Conservation (phyloP, 495 filamentous ascomycete species). For the Aspergillus steynii region DNA sequence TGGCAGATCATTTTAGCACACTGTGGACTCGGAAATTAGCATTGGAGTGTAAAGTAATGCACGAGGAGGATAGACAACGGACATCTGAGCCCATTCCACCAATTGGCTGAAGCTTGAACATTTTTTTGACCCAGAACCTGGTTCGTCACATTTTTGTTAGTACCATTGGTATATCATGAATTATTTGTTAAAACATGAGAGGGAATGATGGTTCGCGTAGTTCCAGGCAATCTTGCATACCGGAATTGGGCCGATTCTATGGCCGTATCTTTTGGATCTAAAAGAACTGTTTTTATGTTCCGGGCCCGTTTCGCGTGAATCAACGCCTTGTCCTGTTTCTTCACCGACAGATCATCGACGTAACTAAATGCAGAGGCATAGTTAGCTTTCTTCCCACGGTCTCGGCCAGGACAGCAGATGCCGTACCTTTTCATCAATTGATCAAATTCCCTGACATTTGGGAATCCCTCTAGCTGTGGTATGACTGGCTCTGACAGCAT, state of each 20-base stretch:
- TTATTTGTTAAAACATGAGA: background rate
- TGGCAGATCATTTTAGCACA: constrained; percentile 54
- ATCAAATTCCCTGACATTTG: constrained; percentile 54
- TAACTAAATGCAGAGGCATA: constrained; percentile 31
- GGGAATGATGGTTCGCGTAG: background rate
- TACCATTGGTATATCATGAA: background rate
- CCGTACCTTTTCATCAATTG: constrained; percentile 52
- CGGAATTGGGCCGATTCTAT: constrained; percentile 59
- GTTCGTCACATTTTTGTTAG: constrained; percentile 6
- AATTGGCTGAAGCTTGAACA: constrained; percentile 53
- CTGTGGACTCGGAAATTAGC: constrained; percentile 23
- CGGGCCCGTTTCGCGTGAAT: constrained; percentile 55
- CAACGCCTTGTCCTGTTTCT: constrained; percentile 61
- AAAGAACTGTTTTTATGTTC: constrained; percentile 54
- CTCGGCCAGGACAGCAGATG: constrained; percentile 1
- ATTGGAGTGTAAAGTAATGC: background rate
- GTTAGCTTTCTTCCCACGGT: constrained; percentile 5
- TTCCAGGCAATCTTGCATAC: constrained; percentile 23
- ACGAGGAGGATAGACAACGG: constrained; percentile 15
- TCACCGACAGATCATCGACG: constrained; percentile 52
- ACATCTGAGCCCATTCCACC: constrained; percentile 39
- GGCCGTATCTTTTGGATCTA: constrained; percentile 58
- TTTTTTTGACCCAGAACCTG: constrained; percentile 63
- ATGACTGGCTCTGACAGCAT: constrained; percentile 47
- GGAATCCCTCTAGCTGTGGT: constrained; percentile 51